These are phyloP conservation scores for Golovinomyces cichoracearum DNA, from an alignment of 2,329 filamentous ascomycete genomes.

Conservation along the genomic window DNA sequence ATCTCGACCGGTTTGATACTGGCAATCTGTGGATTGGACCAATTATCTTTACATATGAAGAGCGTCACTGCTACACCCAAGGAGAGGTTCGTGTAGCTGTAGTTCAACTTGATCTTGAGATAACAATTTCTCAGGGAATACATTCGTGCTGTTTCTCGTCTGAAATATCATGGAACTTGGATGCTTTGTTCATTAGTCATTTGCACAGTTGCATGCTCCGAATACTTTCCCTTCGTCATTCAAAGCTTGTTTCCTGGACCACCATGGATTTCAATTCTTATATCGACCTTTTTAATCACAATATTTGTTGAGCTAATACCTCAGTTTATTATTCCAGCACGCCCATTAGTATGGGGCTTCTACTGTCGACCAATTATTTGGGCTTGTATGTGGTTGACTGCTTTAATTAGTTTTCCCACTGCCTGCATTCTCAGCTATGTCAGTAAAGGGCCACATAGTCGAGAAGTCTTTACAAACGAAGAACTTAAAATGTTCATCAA, in stretches of 20 bases:
- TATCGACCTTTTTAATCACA: slow-evolving; percentile 10
- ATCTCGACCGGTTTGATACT: slow-evolving; percentile 10
- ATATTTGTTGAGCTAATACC: slow-evolving; percentile 12
- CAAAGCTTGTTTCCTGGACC: slow-evolving; percentile 5
- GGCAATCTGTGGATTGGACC: slow-evolving; percentile 10
- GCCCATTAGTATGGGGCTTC: slow-evolving; percentile 9
- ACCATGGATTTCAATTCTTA: slow-evolving; percentile 7
- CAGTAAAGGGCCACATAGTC: slow-evolving; percentile 2
- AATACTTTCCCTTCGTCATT: slow-evolving; percentile 10
- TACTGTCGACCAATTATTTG: slow-evolving; percentile 11
- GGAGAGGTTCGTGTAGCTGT: slow-evolving; percentile 6
- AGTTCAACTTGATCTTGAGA: background rate
- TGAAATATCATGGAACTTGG: slow-evolving; percentile 10
- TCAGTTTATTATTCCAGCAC: slow-evolving; percentile 9
- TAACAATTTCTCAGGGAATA: slow-evolving; percentile 6
- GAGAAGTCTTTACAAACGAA: slow-evolving; percentile 7
- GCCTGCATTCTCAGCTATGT: slow-evolving; percentile 8
- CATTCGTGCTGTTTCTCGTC: slow-evolving; percentile 5
- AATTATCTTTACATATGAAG: slow-evolving; percentile 8
- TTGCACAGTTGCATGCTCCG: slow-evolving; percentile 8
- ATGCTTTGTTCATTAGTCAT: slow-evolving; percentile 12
- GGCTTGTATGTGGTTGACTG: slow-evolving; percentile 10
- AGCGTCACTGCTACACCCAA: slow-evolving; percentile 6
- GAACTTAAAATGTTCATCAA: slow-evolving; percentile 9
- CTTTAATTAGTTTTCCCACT: slow-evolving; percentile 9